A percentile compares a stretch with the other conserved stretches of the same genome.
Conservation (phyloP, 257 asterid genomes). For the Solanum megistacrolobum region DNA sequence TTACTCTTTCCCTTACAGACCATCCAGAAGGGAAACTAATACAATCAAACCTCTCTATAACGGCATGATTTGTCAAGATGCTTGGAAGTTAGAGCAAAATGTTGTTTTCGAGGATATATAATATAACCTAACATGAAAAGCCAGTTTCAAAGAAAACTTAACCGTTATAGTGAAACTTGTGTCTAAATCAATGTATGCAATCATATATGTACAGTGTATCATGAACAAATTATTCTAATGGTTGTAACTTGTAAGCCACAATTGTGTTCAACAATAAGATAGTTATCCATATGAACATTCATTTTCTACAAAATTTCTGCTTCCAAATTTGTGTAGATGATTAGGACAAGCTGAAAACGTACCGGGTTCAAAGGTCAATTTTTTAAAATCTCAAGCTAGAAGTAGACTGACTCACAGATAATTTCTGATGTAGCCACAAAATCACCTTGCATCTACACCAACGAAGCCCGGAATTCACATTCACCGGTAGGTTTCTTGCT, state of each 20-base stretch:
- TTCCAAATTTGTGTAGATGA: background rate
- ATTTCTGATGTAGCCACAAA: background rate
- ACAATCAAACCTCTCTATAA: background rate
- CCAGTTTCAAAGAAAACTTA: background rate
- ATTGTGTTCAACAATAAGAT: background rate
- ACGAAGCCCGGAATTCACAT: background rate
- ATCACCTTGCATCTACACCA: background rate
- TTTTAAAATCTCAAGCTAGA: background rate
- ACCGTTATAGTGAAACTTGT: background rate
- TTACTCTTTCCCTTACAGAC: background rate
- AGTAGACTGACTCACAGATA: background rate
- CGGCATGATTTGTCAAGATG: background rate
- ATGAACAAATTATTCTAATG: background rate
- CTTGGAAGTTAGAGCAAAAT: background rate
- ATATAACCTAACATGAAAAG: background rate
- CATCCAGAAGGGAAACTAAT: background rate
- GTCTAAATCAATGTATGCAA: background rate
- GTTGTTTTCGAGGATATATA: background rate
- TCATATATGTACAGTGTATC: background rate
- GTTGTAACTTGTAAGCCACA: background rate
- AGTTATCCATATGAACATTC: background rate
- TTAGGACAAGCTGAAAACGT: background rate
- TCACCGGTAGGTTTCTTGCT: background rate
- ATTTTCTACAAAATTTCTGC: background rate
- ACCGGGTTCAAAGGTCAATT: background rate